These are phyloP conservation scores for Cordia subcordata DNA, from an alignment of 257 asterid species.

Conservation along the genomic window DNA sequence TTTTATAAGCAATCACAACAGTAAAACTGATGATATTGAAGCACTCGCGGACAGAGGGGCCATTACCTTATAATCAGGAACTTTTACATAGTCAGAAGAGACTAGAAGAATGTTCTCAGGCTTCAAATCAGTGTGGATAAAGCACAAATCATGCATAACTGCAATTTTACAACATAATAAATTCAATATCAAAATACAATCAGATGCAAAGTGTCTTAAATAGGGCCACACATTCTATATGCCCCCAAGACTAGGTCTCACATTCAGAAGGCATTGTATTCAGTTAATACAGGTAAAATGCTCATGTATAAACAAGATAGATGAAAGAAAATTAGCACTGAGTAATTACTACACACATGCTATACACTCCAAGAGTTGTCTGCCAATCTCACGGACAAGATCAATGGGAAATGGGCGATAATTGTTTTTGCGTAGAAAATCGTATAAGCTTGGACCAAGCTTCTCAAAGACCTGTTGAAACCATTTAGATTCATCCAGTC, in stretches of 20 bases:
- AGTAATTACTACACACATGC: slow-evolving; percentile 95
- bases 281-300: no score
- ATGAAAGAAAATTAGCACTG: slow-evolving; percentile 11
- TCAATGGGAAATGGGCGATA: slow-evolving; percentile 98
- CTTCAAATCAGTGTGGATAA: slow-evolving; percentile 90
- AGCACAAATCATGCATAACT: slow-evolving; percentile 94
- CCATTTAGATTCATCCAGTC: slow-evolving; percentile 67
- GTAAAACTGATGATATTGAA: neutral
- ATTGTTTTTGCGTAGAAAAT: slow-evolving; percentile 97
- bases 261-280: no score
- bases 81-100: slow-evolving; percentile 64
- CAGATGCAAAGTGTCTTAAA: no score
- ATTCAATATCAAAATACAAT: neutral
- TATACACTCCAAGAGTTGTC: slow-evolving; percentile 97
- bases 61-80: slow-evolving; percentile 86
- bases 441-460: slow-evolving; percentile 99
- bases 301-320: no score
- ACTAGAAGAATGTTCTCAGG: slow-evolving; percentile 92
- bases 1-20: neutral
- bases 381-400: slow-evolving; percentile 97
- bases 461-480: slow-evolving; percentile 97
- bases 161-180: slow-evolving; percentile 15
- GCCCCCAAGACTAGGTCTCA: no score
- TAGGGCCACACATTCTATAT: no score
- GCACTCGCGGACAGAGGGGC: neutral